Percentiles rank a stretch among this genome's conserved stretches.
These are phyloP conservation scores for Candida boleticola DNA, from an alignment of 805 yeast species.

Conservation along the genomic window DNA sequence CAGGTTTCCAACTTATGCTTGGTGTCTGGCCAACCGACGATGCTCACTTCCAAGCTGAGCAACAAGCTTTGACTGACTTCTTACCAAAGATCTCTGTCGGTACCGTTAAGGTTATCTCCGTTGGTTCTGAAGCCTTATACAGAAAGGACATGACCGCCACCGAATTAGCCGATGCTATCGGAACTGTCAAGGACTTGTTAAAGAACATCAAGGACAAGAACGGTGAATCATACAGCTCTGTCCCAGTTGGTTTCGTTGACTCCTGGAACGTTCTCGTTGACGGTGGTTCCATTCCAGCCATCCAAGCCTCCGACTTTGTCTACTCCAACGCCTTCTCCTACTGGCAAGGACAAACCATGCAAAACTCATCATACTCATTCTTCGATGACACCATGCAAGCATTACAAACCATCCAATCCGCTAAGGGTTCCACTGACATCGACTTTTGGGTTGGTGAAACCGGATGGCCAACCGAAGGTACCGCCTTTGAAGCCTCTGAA, in stretches of 20 bases:
- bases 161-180: constrained; percentile 67
- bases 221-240: constrained; percentile 70
- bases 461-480: constrained; percentile 94
- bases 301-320: constrained; percentile 78
- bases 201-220: constrained; percentile 67
- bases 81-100: constrained; percentile 70
- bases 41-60: constrained; percentile 71
- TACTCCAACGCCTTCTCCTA: constrained; percentile 96
- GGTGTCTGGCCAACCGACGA: constrained; percentile 96
- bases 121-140: constrained; percentile 95
- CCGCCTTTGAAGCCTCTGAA: constrained; percentile 58
- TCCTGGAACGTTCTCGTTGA: constrained; percentile 93
- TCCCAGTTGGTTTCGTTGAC: constrained; percentile 90
- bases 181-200: constrained; percentile 58
- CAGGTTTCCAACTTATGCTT: constrained; percentile 71
- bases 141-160: constrained; percentile 80
- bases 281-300: constrained; percentile 66
- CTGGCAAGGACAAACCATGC: constrained; percentile 95
- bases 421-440: constrained; percentile 83
- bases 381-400: constrained; percentile 98
- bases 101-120: constrained; percentile 74
- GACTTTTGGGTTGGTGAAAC: constrained; percentile 97
- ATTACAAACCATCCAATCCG: constrained; percentile 78
- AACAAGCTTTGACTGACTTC: constrained; percentile 63
- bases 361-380: constrained; percentile 86